Conservation (phyloP, 2,329 filamentous ascomycete species). For the Ceratocystis alfenasii region DNA sequence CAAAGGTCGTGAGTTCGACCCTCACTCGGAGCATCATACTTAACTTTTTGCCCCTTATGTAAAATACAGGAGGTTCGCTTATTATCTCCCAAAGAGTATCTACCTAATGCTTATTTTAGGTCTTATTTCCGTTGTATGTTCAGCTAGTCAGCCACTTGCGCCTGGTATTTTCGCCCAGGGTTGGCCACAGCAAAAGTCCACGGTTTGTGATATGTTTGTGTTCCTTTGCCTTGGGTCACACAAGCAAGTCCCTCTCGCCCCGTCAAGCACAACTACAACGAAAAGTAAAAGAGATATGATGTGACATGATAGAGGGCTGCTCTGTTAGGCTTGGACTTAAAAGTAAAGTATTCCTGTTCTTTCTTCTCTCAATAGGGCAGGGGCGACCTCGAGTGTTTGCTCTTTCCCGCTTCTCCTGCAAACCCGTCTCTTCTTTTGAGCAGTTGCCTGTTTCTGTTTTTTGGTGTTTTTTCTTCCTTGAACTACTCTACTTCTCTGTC, state of each 20-base stretch:
- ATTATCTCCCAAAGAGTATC: not conserved
- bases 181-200: too few species aligned
- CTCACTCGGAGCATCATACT: conserved; percentile 22
- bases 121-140: not conserved
- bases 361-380: not conserved
- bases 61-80: not conserved
- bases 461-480: not conserved
- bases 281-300: not conserved
- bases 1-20: conserved; percentile 24
- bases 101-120: not conserved
- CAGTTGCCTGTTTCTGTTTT: not conserved
- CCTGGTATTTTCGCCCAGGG: too few species aligned
- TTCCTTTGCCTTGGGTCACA: not conserved
- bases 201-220: not conserved
- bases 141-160: not conserved
- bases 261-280: not conserved
- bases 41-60: conserved; percentile 1
- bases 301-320: not conserved
- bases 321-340: not conserved
- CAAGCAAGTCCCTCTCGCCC: not conserved
- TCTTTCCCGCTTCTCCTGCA: not conserved
- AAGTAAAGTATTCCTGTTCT: not conserved
- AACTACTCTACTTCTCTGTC: not conserved
- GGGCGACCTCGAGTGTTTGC: not conserved
- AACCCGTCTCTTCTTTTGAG: not conserved